phyloP scores from a whole-genome alignment of 768 basidiomycete genomes.

The Gautieria morchelliformis region DNA sequence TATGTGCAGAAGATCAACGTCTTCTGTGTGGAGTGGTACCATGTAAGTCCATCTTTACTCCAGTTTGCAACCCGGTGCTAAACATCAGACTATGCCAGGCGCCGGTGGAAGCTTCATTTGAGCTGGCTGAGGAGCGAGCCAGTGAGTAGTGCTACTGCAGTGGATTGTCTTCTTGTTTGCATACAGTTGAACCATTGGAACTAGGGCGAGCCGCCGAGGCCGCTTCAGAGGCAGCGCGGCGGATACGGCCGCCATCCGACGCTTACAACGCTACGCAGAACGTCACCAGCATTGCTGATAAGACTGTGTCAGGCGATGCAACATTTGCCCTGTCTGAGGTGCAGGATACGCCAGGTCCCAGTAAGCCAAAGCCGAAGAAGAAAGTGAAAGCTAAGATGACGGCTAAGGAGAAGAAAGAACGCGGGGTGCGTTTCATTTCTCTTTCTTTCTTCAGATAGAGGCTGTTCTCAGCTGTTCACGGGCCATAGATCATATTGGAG shows the following conservation, averaged over 20 bases:
- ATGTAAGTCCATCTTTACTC: conserved; percentile 34
- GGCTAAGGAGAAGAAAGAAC: conserved; percentile 77
- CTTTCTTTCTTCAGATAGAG: background rate
- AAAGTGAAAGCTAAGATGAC: conserved; percentile 55
- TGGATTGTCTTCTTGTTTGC: background rate
- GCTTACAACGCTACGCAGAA: conserved; percentile 13
- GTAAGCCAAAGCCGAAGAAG: conserved; percentile 39
- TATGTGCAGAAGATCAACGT: conserved; percentile 94
- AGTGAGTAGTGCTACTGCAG: conserved; percentile 28
- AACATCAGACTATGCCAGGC: conserved; percentile 30
- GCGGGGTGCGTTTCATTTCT: conserved; percentile 38
- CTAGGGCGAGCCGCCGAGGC: conserved; percentile 52
- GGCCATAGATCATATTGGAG: conserved; percentile 38
- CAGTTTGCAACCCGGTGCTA: background rate
- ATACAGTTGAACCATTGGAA: background rate
- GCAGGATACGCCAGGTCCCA: conserved; percentile 18
- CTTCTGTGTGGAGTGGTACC: conserved; percentile 87
- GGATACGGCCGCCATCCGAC: conserved; percentile 18
- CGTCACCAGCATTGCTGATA: conserved; percentile 5
- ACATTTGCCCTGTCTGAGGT: conserved; percentile 26
- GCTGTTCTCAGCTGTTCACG: background rate
- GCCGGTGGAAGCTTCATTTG: conserved; percentile 50
- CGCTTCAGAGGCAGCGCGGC: conserved; percentile 38
- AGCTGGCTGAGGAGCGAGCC: conserved; percentile 48
- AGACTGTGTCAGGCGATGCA: conserved; percentile 4